These are phyloP conservation scores for Hirsutella rhossiliensis DNA, from an alignment of 2,329 filamentous ascomycete species.

Conservation along the genomic window DNA sequence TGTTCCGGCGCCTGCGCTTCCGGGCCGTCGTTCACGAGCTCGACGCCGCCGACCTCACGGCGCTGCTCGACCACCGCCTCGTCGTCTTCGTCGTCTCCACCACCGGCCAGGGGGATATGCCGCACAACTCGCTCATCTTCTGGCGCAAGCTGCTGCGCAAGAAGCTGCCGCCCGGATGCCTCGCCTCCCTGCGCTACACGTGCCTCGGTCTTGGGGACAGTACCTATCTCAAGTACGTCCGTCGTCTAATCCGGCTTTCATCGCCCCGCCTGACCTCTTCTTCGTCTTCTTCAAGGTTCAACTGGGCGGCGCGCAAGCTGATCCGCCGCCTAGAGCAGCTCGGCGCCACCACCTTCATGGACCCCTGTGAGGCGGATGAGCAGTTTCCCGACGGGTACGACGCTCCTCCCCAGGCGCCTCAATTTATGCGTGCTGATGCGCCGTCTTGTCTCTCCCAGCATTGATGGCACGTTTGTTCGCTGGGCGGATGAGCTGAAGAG, in stretches of 20 bases:
- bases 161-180: constrained; percentile 58
- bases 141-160: constrained; percentile 79
- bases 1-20: constrained; percentile 70
- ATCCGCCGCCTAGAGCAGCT: constrained; percentile 75
- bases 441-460: constrained; percentile 31
- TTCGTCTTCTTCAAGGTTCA: constrained; percentile 50
- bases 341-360: constrained; percentile 64
- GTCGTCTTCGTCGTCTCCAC: constrained; percentile 80
- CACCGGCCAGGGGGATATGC: constrained; percentile 88
- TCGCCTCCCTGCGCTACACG: constrained; percentile 60
- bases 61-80: constrained; percentile 38
- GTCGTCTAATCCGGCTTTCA: not conserved
- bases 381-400: constrained; percentile 80
- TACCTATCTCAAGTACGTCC: constrained; percentile 72
- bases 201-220: constrained; percentile 90
- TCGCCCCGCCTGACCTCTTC: not conserved
- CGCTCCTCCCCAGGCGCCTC: constrained; percentile 3
- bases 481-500: constrained; percentile 62
- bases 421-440: not conserved
- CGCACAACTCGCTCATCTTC: constrained; percentile 67
- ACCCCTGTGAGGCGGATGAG: constrained; percentile 80
- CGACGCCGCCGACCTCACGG: constrained; percentile 55
- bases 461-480: constrained; percentile 69
- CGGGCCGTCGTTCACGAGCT: constrained; percentile 63
- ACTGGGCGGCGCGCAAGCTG: constrained; percentile 84